Conservation (phyloP, 1,284 basidiomycete species). For the Malassezia cuniculi region DNA sequence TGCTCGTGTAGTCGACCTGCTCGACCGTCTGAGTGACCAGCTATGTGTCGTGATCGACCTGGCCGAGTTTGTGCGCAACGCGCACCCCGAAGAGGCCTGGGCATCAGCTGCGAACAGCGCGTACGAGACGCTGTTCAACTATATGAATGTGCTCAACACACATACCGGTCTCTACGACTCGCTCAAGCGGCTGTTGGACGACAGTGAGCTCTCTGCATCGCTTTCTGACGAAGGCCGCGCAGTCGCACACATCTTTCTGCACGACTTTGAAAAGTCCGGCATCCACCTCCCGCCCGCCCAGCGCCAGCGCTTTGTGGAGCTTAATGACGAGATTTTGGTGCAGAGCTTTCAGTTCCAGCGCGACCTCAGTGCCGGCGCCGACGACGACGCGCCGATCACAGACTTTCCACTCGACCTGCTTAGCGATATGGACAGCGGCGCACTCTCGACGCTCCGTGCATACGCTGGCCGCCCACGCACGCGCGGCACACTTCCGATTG, state of each 20-base stretch:
- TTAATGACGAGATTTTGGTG: constrained; percentile 81
- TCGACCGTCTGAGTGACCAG: constrained; percentile 87
- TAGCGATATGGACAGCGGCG: constrained; percentile 17
- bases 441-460: constrained; percentile 7
- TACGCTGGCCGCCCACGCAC: neutral
- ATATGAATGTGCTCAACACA: constrained; percentile 95
- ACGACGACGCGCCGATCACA: constrained; percentile 12
- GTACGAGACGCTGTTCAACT: constrained; percentile 83
- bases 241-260: constrained; percentile 82
- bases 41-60: constrained; percentile 92
- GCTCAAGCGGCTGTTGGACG: constrained; percentile 45
- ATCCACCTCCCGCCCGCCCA: constrained; percentile 71
- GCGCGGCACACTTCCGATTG: constrained; percentile 10
- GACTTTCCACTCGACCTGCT: constrained; percentile 23
- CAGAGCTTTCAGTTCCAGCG: constrained; percentile 75
- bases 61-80: constrained; percentile 80
- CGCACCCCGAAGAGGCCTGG: constrained; percentile 77
- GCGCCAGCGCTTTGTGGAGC: constrained; percentile 67
- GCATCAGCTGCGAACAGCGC: constrained; percentile 68
- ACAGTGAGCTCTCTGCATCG: constrained; percentile 32
- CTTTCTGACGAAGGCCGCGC: constrained; percentile 44
- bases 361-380: constrained; percentile 16
- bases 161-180: constrained; percentile 67
- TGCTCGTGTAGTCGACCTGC: constrained; percentile 27
- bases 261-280: constrained; percentile 93